Evolutionary conservation across 164 flowering plant species (phyloP).

Genomic region (Houttuynia cordata): DNA sequence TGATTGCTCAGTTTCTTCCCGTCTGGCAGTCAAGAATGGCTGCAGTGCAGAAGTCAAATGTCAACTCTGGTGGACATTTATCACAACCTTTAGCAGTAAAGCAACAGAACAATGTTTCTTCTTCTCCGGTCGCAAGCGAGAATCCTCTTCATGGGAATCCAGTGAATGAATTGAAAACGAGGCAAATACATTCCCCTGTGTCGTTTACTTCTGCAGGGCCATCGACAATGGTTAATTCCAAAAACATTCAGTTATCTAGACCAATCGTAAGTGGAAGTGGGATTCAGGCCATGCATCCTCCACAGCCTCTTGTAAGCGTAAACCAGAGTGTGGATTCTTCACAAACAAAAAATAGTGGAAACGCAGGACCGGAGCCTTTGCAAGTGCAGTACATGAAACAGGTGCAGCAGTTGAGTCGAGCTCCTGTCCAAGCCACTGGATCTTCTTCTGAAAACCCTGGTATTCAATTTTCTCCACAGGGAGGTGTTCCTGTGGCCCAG

Average conservation of each 20-base stretch:
- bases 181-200: slow-evolving; percentile 38
- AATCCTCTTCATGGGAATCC: slow-evolving; percentile 62
- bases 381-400: slow-evolving; percentile 58
- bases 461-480: slow-evolving; percentile 27
- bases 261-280: slow-evolving; percentile 37
- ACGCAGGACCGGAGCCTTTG: slow-evolving; percentile 27
- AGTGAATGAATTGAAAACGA: slow-evolving; percentile 55
- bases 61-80: slow-evolving; percentile 36
- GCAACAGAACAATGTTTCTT: slow-evolving; percentile 40
- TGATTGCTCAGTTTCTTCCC: slow-evolving; percentile 71
- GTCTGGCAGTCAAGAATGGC: slow-evolving; percentile 64
- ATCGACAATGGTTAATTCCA: slow-evolving; percentile 24
- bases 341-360: slow-evolving; percentile 21
- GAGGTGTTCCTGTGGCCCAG: slow-evolving; percentile 29
- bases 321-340: slow-evolving; percentile 38
- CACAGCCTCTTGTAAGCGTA: slow-evolving; percentile 38
- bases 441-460: slow-evolving; percentile 32
- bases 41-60: slow-evolving; percentile 58
- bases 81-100: slow-evolving; percentile 32
- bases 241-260: slow-evolving; percentile 35
- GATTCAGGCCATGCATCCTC: slow-evolving; percentile 46
- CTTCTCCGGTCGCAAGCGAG: slow-evolving; percentile 50
- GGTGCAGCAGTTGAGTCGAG: slow-evolving; percentile 32
- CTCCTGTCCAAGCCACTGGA: slow-evolving; percentile 37
- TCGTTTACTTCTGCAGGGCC: slow-evolving; percentile 32